Evolutionary conservation across 2,329 filamentous ascomycete species (phyloP), one percentile per base, ranked within the genome.

Genomic region (Lachnellula suecica): DNA sequence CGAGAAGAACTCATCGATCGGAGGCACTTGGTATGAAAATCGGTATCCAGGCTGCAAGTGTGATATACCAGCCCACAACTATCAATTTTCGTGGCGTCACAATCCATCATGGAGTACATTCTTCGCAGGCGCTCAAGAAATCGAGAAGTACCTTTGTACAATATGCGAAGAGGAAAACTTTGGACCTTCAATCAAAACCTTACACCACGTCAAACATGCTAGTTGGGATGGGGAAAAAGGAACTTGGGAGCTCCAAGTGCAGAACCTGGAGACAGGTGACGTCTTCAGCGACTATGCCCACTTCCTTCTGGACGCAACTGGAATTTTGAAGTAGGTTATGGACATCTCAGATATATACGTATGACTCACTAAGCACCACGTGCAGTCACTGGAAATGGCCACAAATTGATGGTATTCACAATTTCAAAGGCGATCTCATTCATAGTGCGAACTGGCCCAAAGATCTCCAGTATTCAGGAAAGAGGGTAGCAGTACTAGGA

Each of bases 391-490:
- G 83, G 83, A 81, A 78, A 53, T 69, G 86, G 2, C 85, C 84
- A 0, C 70, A 82, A 27, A 84, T 84, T 56, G 76, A 78, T 1
- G 83, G 83, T 0, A 73, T 84, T n/a, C 35, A 58, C 20, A 41
- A 31, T 20, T 63, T 61, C 40, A 53, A 77, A 61, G 83, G 83
- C 0, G 53, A 74, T 0, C 68, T 87, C 0, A 72, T 81, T 4
- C 84, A 87, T 57, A 79, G 82, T 0, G 83, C 83, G 0, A 75
- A 83, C 55, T 87, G 82, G 83, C 71, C 82, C 81, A 56, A 53
- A 13, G 72, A 70, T 38, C 76, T 73, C 53, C 71, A 78, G 56
- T 75, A 76, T 46, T 64, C 58, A 19, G 69, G 71, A 48, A 79
- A 79, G 63, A 69, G 66, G 50, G 66, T 81, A 11, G 77, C 74